Base-by-base conservation (phyloP, 768 basidiomycete genomes). In the Xerocomellus dryophilus region DNA sequence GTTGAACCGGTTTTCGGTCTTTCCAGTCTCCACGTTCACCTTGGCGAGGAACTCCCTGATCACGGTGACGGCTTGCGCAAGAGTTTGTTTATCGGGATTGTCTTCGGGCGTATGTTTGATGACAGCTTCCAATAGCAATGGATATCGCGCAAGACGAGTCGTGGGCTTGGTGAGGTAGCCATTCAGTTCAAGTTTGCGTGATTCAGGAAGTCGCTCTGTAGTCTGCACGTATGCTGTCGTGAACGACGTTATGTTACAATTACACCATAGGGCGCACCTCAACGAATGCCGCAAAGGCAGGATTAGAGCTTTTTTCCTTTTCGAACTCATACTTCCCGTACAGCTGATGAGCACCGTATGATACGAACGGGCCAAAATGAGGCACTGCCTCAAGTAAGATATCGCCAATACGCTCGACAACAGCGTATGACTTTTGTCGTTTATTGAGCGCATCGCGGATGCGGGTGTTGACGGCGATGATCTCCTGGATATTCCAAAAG, bases 241-340 rank as follows among this genome's bases (percentile, higher is more conserved):
- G 39, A 54, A 39, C 27, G n/a, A 29, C 10, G 35, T 32, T 35
- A 31, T 50, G 27, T 8, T 38, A 38, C 29, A 29, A 18, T 47
- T 5, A 35, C 27, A 44, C 6, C 9, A 45, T 9, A 31, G 10
- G 34, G 36, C 78, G 48, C 61, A 93, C 94, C 79, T 98, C 97
- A 29, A 98, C 97, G 70, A 98, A 99, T 55, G 84, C 83, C 48
- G 93, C 88, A 73, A 99, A 99, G 12, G 85, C 89, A 6, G 88
- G 82, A 73, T 99, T 99, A 47, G 85, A 81, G 51, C 81, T 85
- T 77, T 98, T 98, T 79, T 98, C 97, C 79, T 92, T 96, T 77
- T 99, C 97, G 70, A 99, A 98, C 73, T 98, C 95, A 68, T 93
- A 98, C 72, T 98, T 99, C 12, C 97, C 97, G 66, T 96, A 98